Evolutionary conservation across 768 basidiomycete species (phyloP), one percentile per base, ranked within the genome.

Genomic region (Scleroderma bovista): DNA sequence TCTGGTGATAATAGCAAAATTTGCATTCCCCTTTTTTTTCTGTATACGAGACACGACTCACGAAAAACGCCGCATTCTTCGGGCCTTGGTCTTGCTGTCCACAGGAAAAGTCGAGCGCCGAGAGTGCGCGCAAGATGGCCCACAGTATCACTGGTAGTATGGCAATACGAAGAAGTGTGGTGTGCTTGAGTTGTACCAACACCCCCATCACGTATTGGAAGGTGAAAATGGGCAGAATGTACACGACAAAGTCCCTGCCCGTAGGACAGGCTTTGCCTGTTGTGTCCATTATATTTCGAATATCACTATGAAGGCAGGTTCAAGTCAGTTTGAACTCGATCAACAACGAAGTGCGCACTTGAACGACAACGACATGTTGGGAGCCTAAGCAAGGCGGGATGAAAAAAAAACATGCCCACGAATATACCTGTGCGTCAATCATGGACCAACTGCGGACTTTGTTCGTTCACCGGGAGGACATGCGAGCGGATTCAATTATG

Each of bases 171-270:
- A 76, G 61, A 2, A 61, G 51, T 2, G 44, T 47, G 19, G 50
- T 73, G 62, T 15, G 78, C 74, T 48, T 68, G 59, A 74, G 62
- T 24, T 78, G 67, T 17, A 81, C 77, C 32, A 84, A 70, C 16
- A 79, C 64, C 9, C 78, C 81, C 44, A 77, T 75, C 31, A 62
- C 56, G 65, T 77, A 80, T 57, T 81, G 80, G 48, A 65, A 67
- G 15, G 73, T 50, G 0, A 80, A 33, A 6, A 74, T 67, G 6
- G 75, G 78, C 10, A 76, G 50, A 40, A 81, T 51, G 48, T 72
- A 65, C 11, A 62, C 63, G 3, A 58, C 29, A 64, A 56, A 58
- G 68, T 71, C 16, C 58, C 44, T 9, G 4, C n/a, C 43, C 6
- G 59, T 57, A 32, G 59, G 50, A 32, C 7, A 26, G 8, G 50